Conservation (phyloP, 352 stramenopile genomes). For the Aphanomyces cochlioides region DNA sequence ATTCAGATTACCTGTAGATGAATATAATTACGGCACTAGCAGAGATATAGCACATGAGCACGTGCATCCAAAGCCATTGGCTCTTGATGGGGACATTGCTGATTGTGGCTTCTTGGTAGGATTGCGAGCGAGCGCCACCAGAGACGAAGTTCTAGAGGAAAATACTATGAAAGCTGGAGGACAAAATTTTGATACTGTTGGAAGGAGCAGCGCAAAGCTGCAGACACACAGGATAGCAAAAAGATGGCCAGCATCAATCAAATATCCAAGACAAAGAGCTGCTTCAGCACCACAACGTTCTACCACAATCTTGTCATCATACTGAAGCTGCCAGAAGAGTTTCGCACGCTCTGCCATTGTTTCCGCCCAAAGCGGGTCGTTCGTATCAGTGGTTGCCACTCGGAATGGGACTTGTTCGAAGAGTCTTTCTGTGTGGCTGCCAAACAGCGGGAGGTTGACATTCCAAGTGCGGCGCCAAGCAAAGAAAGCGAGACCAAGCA, state of each 20-base stretch:
- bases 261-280: slow-evolving; percentile 59
- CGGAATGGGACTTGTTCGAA: slow-evolving; percentile 48
- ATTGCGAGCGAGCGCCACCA: slow-evolving; percentile 43
- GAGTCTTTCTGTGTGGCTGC: slow-evolving; percentile 46
- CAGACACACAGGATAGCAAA: slow-evolving; percentile 60
- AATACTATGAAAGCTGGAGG: background rate
- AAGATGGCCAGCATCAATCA: slow-evolving; percentile 55
- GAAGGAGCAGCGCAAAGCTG: slow-evolving; percentile 56
- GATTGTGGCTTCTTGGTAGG: slow-evolving; percentile 70
- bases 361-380: slow-evolving; percentile 25
- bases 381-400: background rate
- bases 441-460: slow-evolving; percentile 56
- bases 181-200: slow-evolving; percentile 45
- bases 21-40: slow-evolving; percentile 49
- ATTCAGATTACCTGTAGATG: slow-evolving; percentile 32
- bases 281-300: slow-evolving; percentile 62
- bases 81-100: slow-evolving; percentile 77
- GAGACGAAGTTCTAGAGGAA: slow-evolving; percentile 58
- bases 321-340: slow-evolving; percentile 45
- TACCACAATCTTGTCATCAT: slow-evolving; percentile 50
- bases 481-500: slow-evolving; percentile 51
- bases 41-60: slow-evolving; percentile 69
- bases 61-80: slow-evolving; percentile 70
- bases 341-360: slow-evolving; percentile 43
- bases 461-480: slow-evolving; percentile 50